Evolutionary conservation across 2,329 filamentous ascomycete species (phyloP), one percentile per base, ranked within the genome.

Genomic region (Hypoxylon sp.): DNA sequence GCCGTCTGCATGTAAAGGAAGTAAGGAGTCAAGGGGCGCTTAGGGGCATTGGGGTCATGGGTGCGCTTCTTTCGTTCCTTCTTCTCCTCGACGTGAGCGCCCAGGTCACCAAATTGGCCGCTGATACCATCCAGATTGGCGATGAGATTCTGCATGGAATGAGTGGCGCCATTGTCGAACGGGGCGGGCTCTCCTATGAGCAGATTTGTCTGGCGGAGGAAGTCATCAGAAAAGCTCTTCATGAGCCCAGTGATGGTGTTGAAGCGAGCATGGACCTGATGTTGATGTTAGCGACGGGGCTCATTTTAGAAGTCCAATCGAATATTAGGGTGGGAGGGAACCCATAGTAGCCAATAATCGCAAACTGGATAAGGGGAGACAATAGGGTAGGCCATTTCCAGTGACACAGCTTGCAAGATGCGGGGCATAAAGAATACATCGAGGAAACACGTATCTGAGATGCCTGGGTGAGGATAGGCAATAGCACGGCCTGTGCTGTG

Each of bases 1-100:
- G 94, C 94, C 72, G 92, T 91, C 80, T 97, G 92, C 86, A 97
- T 94, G 85, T 94, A 98, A 68, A 98, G 85, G 85, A 98, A 97
- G 85, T 97, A 98, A 2, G 95, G 94, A 5, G 95, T 98, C 77
- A 98, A 82, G 7, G 95, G 95, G 56, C 95, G 90, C 88, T 98
- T 98, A 67, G 95, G 95, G 6, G 95, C 95, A 80, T 97, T 97
- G 74, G 95, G 95, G 80, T 98, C 95, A 77, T 92, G 90, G 46
- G 90, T 90, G 69, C 91, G 89, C 86, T 95, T 95, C 87, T 96
- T 95, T 81, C 92, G 91, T 86, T 96, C 94, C 87, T 94, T 94
- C 87, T 94, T 92, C 80, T 90, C 89, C 76, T 90, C 88, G 8
- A 84, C 86, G 1, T 81, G 82, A 25, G 86, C 85, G 11, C 80